Base-by-base conservation (phyloP, 148 eudicot genomes). In the Nepenthes mirabilis region DNA sequence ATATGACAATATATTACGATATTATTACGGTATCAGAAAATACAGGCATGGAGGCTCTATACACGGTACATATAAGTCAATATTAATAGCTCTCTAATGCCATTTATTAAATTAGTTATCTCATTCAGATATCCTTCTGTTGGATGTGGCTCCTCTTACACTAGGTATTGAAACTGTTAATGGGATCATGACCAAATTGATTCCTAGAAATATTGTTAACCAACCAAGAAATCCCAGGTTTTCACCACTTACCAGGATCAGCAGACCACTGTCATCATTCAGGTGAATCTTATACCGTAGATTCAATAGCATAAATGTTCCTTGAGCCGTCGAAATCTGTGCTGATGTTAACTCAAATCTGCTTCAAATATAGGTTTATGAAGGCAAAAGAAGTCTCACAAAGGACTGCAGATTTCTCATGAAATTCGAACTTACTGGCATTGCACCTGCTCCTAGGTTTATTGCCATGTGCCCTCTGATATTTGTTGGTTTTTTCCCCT, bases 171-270 rank as follows among this genome's bases (percentile, higher is more conserved):
- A 86, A 68, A 86, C 93, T 33, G 93, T 80, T 51, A 88, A 88
- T 37, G 93, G 93, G 60, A 88, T 86, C 68, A 86, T 86, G 93
- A 86, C 93, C 72, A 86, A 82, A 62, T 83, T 86, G 93, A 86
- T 86, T 55, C 88, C 93, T 11, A 80, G 93, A 63, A 86, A 83
- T 83, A 80, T 82, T 0, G 88, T 86, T 34, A 80, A 82, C 74
- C 93, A 58, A 80, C 93, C 75, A 86, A 86, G 62, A 82, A 83
- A 68, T 86, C 93, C 51, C 93, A 86, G 70, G 81, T 83, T 35
- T 86, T 86, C 77, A 80, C 88, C 70, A 86, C 88, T 36, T 86
- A 86, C 79, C 93, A 86, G 75, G 93, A 86, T 58, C 93, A 86
- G 69, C 93, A 86, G 70, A 76, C 93, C 47, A 73, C 82, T 5